Percentiles rank a stretch among this genome's conserved stretches.
Evolutionary conservation across 768 basidiomycete species (phyloP).

Genomic region (Phaeotremella skinneri): DNA sequence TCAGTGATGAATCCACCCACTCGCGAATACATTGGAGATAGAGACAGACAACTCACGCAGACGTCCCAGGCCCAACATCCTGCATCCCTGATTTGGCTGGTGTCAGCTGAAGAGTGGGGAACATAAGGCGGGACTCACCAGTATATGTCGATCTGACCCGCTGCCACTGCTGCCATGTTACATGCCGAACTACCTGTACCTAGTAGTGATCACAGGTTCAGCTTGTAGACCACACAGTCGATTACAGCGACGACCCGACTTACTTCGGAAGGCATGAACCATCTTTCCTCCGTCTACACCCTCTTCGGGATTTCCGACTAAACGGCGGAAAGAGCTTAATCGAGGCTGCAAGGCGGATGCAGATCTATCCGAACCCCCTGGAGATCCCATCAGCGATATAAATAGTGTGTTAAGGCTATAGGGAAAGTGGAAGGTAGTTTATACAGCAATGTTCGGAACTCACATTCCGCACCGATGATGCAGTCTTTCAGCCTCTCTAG

Average conservation of each 20-base stretch:
- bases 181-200: constrained; percentile 17
- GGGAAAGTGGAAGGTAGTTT: neutral
- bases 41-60: constrained; percentile 56
- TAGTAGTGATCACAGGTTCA: neutral
- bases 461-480: constrained; percentile 72
- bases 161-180: constrained; percentile 65
- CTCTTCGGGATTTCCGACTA: constrained; percentile 67
- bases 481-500: constrained; percentile 68
- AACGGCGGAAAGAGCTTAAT: constrained; percentile 63
- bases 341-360: constrained; percentile 60
- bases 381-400: neutral
- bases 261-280: constrained; percentile 72
- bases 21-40: no score
- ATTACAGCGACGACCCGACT: constrained; percentile 61
- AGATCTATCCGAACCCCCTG: constrained; percentile 62
- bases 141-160: constrained; percentile 84
- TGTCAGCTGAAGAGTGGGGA: constrained; percentile 62
- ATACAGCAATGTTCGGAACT: constrained; percentile 11
- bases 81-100: constrained; percentile 58
- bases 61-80: constrained; percentile 71
- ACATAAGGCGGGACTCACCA: constrained; percentile 59
- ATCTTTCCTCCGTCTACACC: constrained; percentile 70
- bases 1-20: no score
- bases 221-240: neutral
- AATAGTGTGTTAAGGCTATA: neutral